phyloP scores from a whole-genome alignment of 2,329 filamentous ascomycete species.

The Rutstroemia sp. region DNA sequence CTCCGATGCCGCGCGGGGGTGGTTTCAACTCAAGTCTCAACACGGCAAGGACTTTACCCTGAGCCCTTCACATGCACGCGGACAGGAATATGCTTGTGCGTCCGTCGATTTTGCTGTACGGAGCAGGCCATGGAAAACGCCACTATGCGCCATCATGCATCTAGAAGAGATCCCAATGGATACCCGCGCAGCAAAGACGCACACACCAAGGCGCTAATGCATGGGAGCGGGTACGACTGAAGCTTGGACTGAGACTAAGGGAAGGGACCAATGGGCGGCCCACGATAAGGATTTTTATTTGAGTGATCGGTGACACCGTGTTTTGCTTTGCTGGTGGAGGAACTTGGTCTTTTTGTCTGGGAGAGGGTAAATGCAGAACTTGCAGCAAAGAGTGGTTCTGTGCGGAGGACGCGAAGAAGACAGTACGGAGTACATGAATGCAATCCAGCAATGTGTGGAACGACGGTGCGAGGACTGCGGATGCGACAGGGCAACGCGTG shows the following conservation, averaged over 20 bases:
- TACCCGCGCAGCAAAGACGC: neutral
- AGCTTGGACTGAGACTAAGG: neutral
- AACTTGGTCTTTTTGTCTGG: neutral
- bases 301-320: conserved; percentile 7
- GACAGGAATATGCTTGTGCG: no score
- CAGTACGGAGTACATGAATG: no score
- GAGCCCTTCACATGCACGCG: neutral
- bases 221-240: neutral
- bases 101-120: neutral
- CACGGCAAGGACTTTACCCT: no score
- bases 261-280: neutral
- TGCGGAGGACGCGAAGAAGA: no score
- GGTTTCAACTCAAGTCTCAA: no score
- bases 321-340: neutral
- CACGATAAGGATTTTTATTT: conserved; percentile 12
- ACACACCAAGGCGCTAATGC: neutral
- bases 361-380: no score
- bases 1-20: no score
- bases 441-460: no score
- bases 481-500: no score
- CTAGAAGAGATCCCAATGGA: neutral
- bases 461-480: no score
- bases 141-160: neutral
- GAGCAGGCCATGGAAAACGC: neutral
- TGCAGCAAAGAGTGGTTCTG: no score